These are phyloP conservation scores for Phaeotremella skinneri DNA, from an alignment of 768 basidiomycete genomes.

Conservation along the genomic window DNA sequence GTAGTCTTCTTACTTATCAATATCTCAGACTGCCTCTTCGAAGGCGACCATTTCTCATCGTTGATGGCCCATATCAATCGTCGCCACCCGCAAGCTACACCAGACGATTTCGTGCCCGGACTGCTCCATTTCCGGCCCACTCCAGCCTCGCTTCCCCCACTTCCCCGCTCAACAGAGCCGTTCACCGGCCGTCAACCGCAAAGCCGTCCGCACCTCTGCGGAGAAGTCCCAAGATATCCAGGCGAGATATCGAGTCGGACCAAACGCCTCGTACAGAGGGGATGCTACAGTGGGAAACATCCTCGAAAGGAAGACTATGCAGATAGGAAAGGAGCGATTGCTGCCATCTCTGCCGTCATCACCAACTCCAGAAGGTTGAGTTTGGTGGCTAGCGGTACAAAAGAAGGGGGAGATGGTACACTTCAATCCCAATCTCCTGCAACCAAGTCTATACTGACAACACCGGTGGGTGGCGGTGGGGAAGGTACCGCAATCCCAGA, in stretches of 20 bases:
- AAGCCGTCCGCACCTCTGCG: background rate
- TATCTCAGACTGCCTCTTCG: conserved; percentile 35
- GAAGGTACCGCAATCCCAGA: background rate
- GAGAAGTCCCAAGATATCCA: background rate
- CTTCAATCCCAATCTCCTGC: background rate
- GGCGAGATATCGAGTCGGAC: background rate
- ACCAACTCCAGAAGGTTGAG: conserved; percentile 23
- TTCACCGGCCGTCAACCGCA: background rate
- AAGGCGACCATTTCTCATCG: conserved; percentile 31
- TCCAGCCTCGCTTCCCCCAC: background rate
- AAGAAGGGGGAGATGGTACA: background rate
- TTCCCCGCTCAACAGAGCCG: background rate
- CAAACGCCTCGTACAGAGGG: background rate
- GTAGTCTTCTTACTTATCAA: background rate
- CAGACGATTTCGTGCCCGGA: conserved; percentile 45
- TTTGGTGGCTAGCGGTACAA: background rate
- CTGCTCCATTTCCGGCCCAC: conserved; percentile 34
- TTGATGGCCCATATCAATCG: conserved; percentile 42
- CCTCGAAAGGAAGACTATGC: conserved; percentile 25
- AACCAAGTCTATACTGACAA: too few species aligned
- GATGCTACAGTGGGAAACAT: conserved; percentile 18
- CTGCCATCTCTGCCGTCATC: conserved; percentile 31
- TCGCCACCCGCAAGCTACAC: conserved; percentile 34
- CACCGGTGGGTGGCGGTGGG: background rate
- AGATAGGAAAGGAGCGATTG: conserved; percentile 26